These are phyloP conservation scores for Citrus inodora DNA, from an alignment of 345 rosid species.

Conservation along the genomic window DNA sequence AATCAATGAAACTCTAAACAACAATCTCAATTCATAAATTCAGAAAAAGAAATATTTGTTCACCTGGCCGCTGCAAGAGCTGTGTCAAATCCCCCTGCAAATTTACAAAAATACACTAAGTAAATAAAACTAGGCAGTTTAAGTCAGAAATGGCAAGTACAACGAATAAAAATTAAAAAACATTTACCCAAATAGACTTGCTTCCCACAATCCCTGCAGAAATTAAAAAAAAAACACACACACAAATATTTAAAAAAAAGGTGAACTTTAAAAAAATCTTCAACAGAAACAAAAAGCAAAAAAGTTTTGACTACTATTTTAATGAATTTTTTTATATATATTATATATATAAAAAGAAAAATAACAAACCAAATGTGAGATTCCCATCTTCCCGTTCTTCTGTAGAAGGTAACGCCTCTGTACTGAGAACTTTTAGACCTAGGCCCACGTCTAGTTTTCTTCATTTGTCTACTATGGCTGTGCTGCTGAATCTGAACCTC, in stretches of 20 bases:
- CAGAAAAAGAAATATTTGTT: neutral
- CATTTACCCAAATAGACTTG: slow-evolving; percentile 73
- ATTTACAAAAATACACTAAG: neutral
- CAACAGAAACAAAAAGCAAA: neutral
- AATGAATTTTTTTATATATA: neutral
- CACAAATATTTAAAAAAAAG: neutral
- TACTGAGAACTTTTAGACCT: slow-evolving; percentile 76
- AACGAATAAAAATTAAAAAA: neutral
- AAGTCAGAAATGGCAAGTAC: neutral
- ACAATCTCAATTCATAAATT: too few species aligned
- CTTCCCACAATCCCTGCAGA: slow-evolving; percentile 82
- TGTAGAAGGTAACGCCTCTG: slow-evolving; percentile 73
- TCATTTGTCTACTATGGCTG: slow-evolving; percentile 14
- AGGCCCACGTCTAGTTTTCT: slow-evolving; percentile 78
- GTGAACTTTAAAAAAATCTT: neutral
- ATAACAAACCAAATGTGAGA: slow-evolving; percentile 69
- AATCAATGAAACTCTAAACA: too few species aligned
- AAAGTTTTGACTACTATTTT: neutral
- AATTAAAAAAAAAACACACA: neutral
- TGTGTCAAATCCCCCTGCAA: slow-evolving; percentile 85
- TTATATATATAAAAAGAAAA: neutral
- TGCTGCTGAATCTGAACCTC: slow-evolving; percentile 18
- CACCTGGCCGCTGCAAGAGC: slow-evolving; percentile 93
- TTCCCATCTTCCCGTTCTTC: slow-evolving; percentile 81
- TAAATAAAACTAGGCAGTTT: neutral